Evolutionary conservation across 2,329 filamentous ascomycete genomes (phyloP).

Genomic region (Aspergillus bombycis): DNA sequence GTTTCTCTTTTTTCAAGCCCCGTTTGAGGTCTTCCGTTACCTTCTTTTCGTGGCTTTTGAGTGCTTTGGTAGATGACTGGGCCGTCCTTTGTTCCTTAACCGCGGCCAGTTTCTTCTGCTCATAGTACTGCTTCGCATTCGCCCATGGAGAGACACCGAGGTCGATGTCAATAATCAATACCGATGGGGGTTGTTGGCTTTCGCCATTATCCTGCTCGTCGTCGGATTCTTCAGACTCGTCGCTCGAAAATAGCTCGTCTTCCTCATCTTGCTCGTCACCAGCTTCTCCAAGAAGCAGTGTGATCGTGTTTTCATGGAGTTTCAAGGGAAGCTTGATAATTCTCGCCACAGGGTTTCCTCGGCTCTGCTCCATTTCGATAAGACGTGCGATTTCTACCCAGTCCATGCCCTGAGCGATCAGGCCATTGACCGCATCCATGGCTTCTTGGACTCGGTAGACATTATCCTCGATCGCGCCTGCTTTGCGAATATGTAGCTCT

Average conservation of each 20-base stretch:
- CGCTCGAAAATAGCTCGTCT: constrained; percentile 66
- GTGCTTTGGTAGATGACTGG: constrained; percentile 75
- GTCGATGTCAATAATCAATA: constrained; percentile 79
- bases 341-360: constrained; percentile 80
- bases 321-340: constrained; percentile 87
- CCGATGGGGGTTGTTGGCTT: constrained; percentile 35
- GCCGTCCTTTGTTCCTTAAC: constrained; percentile 86
- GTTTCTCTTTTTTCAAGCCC: constrained; percentile 88
- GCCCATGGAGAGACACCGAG: constrained; percentile 80
- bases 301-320: constrained; percentile 85
- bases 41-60: constrained; percentile 90
- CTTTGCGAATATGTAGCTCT: constrained; percentile 81
- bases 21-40: constrained; percentile 84
- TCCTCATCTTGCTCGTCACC: constrained; percentile 66
- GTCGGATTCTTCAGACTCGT: constrained; percentile 57
- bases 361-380: constrained; percentile 82
- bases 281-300: constrained; percentile 74
- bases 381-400: constrained; percentile 90
- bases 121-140: constrained; percentile 90
- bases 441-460: constrained; percentile 89
- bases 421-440: constrained; percentile 85
- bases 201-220: constrained; percentile 32
- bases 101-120: constrained; percentile 80
- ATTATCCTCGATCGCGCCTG: constrained; percentile 87
- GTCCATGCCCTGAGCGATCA: constrained; percentile 95